Percentiles rank a stretch among this genome's conserved stretches.
These are phyloP conservation scores for Acmispon strigosus DNA, from an alignment of 306 rosid species.

Conservation along the genomic window DNA sequence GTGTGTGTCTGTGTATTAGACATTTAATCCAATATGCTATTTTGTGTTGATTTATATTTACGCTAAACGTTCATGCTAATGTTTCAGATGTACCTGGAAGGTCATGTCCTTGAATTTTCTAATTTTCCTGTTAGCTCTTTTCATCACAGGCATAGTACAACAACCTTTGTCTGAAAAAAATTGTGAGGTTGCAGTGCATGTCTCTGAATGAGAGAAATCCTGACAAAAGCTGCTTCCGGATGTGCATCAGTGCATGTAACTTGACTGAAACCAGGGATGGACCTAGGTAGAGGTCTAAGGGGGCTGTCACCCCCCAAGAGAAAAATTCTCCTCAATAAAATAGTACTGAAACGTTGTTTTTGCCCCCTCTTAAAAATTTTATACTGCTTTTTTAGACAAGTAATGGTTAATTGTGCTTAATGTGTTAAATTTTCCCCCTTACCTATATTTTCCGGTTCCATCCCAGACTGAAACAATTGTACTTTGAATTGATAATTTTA, in stretches of 20 bases:
- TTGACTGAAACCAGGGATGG: not conserved
- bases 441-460: no score
- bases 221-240: not conserved
- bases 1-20: not conserved
- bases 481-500: not conserved
- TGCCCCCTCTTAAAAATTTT: no score
- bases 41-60: not conserved
- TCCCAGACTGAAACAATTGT: not conserved
- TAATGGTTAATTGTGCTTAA: no score
- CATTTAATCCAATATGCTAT: not conserved
- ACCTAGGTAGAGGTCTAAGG: no score
- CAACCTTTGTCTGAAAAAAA: not conserved
- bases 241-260: not conserved
- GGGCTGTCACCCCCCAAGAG: no score
- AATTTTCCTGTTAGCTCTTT: not conserved
- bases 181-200: not conserved
- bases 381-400: no score
- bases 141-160: not conserved
- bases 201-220: not conserved
- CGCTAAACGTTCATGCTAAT: not conserved
- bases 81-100: not conserved
- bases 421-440: no score
- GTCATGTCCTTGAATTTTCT: not conserved
- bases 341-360: no score
- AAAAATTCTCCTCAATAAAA: no score